Base-by-base conservation (phyloP, 129 eudicot genomes). In the Flaveria ramosissima region DNA sequence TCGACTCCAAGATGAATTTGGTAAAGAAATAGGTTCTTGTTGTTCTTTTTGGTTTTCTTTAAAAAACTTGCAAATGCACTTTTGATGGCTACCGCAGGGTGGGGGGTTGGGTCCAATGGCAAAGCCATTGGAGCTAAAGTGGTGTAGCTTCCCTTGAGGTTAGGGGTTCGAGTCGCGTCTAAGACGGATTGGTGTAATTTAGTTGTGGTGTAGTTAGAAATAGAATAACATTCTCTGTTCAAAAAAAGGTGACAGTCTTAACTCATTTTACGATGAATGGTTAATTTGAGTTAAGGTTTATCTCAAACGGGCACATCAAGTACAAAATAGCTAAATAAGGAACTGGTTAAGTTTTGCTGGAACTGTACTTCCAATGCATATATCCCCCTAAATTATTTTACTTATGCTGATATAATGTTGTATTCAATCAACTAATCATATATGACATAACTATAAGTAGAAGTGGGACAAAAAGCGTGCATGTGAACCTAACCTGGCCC, bases 1-100 rank as follows among this genome's bases (percentile, higher is more conserved):
- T 82, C 7, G 91, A 87, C 66, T 88, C 97, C 26, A 90, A 81
- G 89, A 87, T 70, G 70, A 85, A 86, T 55, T 78, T 93, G 98
- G 98, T 93, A 88, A 78, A 10, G 52, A 45, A 45, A 14, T 19
- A 65, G 74, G 2, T 48, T 67, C 68, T 74, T 62, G 55, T 51
- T 71, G 9, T 56, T 19, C 67, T 72, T 71, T 43, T 17, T 76
- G 30, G 11, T 14, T 63, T 64, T 64, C 15, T 15, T 64, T 63
- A 46, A 60, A 45, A 21, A 70, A 71, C 21, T 56, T 62, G 75
- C 24, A 15, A 72, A 48, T 46, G 30, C 23, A 76, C 2, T 41
- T 47, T 62, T 52, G 12, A 64, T 60, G 42, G 47, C 17, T 41
- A 41, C 8, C 9, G 60, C 16, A 14, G 41, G 41, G 41, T 36